Evolutionary conservation across 805 yeast genomes (phyloP).

Genomic region (Cyberlindnera mississippiensis): DNA sequence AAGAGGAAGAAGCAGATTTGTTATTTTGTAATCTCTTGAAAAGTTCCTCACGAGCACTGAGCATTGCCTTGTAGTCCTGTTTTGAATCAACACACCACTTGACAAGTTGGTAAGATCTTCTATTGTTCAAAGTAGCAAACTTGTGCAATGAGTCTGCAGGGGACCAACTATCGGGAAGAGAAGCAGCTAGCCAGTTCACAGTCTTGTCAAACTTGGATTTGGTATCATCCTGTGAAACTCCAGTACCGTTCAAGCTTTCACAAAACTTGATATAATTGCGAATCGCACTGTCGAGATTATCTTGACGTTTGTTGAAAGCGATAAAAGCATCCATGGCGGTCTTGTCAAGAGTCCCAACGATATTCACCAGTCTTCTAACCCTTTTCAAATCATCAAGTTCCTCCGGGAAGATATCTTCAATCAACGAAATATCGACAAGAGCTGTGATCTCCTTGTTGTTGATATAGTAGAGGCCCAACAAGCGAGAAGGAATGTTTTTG

Average conservation of each 20-base stretch:
- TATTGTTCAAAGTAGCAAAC: slow-evolving; percentile 52
- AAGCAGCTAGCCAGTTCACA: slow-evolving; percentile 54
- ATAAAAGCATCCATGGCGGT: slow-evolving; percentile 60
- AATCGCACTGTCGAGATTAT: slow-evolving; percentile 51
- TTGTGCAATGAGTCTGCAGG: slow-evolving; percentile 48
- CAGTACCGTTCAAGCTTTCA: slow-evolving; percentile 39
- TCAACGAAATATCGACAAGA: slow-evolving; percentile 55
- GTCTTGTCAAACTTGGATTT: slow-evolving; percentile 46
- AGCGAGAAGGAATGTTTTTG: slow-evolving; percentile 54
- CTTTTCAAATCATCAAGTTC: slow-evolving; percentile 43
- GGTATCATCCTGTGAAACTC: slow-evolving; percentile 24
- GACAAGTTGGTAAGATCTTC: slow-evolving; percentile 54
- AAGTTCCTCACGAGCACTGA: slow-evolving; percentile 61
- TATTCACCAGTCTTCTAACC: slow-evolving; percentile 47
- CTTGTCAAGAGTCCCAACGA: slow-evolving; percentile 47
- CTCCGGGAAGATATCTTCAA: slow-evolving; percentile 59
- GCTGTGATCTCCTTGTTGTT: slow-evolving; percentile 66
- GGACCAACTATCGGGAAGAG: slow-evolving; percentile 51
- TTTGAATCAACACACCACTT: slow-evolving; percentile 50
- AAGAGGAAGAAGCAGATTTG: slow-evolving; percentile 34
- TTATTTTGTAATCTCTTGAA: slow-evolving; percentile 50
- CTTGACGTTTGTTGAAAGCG: slow-evolving; percentile 69
- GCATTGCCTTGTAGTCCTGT: slow-evolving; percentile 56
- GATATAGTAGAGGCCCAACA: slow-evolving; percentile 66
- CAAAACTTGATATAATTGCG: slow-evolving; percentile 44